Evolutionary conservation across 1,139 yeast genomes (phyloP), one percentile per base, ranked within the genome.

Genomic region (Debaryomyces psychrophilus): DNA sequence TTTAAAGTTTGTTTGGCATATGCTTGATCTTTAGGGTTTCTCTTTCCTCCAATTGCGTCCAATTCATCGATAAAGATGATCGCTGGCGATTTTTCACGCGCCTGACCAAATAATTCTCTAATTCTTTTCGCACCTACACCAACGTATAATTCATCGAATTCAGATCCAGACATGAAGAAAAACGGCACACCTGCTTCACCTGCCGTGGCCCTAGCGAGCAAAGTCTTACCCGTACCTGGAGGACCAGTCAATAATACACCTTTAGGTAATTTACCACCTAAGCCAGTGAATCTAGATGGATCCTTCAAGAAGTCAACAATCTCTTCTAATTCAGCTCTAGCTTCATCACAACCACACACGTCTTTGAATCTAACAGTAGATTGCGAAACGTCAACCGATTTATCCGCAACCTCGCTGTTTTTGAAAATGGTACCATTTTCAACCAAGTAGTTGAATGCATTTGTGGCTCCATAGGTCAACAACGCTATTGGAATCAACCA

Each of bases 111-210:
- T 54, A 95, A 77, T 61, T 95, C 99, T 57, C 99, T 83, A 46
- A 95, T 95, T 63, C 99, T 82, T 68, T 92, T 93, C 48, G 99
- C 99, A 63, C 99, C 99, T 33, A 95, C 99, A 64, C 99, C 99
- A 31, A 95, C 99, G 60, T 92, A 95, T 55, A 95, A 81, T 66
- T 95, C 99, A 65, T 95, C 99, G 63, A 95, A 95, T 67, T 95
- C 99, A 2, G 97, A 90, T 43, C 99, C 99, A 4, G 96, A 87
- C 98, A 93, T 92, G 68, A 92, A 93, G 68, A 93, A 93, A 64
- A 95, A 95, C 25, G 98, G 99, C 26, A 93, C 99, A 41, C 97
- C 99, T 2, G 99, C 99, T 68, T 95, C 99, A 50, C 99, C 99
- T 8, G 99, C 99, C 33, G 97, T 95, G 15, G 99, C 99, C 58